A percentile compares a stretch with the other conserved stretches of the same genome.
Evolutionary conservation across 108 stramenopile species (phyloP).

Genomic region (Pinguiococcus pyrenoidosus): DNA sequence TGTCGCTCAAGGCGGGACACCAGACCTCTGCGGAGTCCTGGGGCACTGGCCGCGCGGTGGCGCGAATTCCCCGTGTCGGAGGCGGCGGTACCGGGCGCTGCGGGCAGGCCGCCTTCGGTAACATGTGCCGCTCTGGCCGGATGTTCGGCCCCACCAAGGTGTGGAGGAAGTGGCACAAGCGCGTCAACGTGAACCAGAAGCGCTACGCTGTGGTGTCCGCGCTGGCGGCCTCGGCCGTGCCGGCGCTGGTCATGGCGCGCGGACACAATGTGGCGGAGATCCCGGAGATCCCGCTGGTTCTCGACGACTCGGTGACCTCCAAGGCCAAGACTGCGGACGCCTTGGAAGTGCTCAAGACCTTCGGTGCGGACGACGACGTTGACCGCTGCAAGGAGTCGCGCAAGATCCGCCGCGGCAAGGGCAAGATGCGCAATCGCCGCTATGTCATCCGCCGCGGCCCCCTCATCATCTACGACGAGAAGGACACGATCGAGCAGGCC

Average conservation of each 20-base stretch:
- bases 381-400: constrained; percentile 86
- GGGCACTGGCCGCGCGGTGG: constrained; percentile 99
- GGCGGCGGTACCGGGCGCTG: constrained; percentile 96
- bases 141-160: constrained; percentile 99
- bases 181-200: constrained; percentile 88
- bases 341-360: constrained; percentile 63
- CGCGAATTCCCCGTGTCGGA: constrained; percentile 98
- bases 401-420: constrained; percentile 92
- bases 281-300: constrained; percentile 90
- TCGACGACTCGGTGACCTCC: constrained; percentile 61
- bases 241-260: constrained; percentile 95
- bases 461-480: constrained; percentile 83
- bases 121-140: constrained; percentile 91
- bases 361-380: constrained; percentile 86
- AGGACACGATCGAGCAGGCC: constrained; percentile 68
- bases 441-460: constrained; percentile 91
- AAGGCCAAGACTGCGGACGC: constrained; percentile 80
- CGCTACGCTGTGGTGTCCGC: constrained; percentile 93
- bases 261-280: constrained; percentile 74
- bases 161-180: constrained; percentile 97
- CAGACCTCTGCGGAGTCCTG: constrained; percentile 82
- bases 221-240: constrained; percentile 88
- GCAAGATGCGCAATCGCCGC: constrained; percentile 95
- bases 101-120: constrained; percentile 98
- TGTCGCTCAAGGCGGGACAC: too few species aligned